Percentiles rank a stretch among this genome's conserved stretches.
Conservation (phyloP, 2,329 filamentous ascomycete genomes). For the Neonectria faginata region DNA sequence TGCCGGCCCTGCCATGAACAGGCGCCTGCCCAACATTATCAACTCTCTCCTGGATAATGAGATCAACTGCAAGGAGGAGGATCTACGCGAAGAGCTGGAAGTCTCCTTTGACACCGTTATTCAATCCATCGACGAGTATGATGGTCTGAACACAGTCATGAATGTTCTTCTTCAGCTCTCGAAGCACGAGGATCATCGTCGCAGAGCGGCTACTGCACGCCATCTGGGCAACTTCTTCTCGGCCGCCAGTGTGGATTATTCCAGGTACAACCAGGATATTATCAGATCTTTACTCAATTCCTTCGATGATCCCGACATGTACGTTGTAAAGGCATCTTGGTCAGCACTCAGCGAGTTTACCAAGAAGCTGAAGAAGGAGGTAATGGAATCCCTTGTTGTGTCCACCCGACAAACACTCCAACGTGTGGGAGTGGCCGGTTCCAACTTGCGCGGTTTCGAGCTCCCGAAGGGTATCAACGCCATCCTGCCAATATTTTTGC, state of each 20-base stretch:
- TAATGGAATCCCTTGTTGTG: constrained; percentile 93
- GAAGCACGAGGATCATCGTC: constrained; percentile 92
- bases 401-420: constrained; percentile 88
- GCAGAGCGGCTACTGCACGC: constrained; percentile 79
- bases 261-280: constrained; percentile 94
- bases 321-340: constrained; percentile 92
- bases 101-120: constrained; percentile 89
- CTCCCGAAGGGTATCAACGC: constrained; percentile 98
- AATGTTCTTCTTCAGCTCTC: constrained; percentile 87
- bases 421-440: constrained; percentile 88
- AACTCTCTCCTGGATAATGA: constrained; percentile 96
- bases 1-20: constrained; percentile 89
- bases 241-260: constrained; percentile 85
- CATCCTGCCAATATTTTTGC: constrained; percentile 94
- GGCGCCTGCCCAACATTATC: constrained; percentile 88
- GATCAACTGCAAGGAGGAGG: constrained; percentile 80
- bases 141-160: constrained; percentile 96
- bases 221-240: constrained; percentile 91
- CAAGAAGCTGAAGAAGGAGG: constrained; percentile 91
- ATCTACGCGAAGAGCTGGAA: constrained; percentile 78
- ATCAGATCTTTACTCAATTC: constrained; percentile 90
- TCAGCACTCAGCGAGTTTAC: constrained; percentile 87
- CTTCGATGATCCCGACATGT: constrained; percentile 86
- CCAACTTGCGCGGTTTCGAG: constrained; percentile 86
- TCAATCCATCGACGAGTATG: constrained; percentile 92